phyloP scores from a whole-genome alignment of 441 rosid species.

The Capsella rubella region DNA sequence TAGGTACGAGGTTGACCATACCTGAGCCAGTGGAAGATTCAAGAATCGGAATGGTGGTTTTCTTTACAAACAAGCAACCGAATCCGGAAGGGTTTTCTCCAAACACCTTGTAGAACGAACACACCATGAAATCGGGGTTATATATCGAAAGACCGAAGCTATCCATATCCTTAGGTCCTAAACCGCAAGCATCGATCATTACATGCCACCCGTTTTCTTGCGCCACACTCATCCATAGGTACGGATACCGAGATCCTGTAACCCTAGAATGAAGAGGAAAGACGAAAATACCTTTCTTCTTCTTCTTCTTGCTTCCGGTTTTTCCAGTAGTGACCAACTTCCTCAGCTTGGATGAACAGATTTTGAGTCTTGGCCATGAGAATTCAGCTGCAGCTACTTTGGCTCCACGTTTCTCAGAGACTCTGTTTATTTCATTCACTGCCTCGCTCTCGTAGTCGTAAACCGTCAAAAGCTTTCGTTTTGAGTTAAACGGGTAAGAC shows the following conservation, averaged over 20 bases:
- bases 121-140: slow-evolving; percentile 84
- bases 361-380: slow-evolving; percentile 86
- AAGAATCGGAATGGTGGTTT: slow-evolving; percentile 62
- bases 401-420: slow-evolving; percentile 81
- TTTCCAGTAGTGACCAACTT: slow-evolving; percentile 62
- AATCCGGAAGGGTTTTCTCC: slow-evolving; percentile 95
- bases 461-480: slow-evolving; percentile 70
- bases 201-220: slow-evolving; percentile 94
- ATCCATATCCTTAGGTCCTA: slow-evolving; percentile 95
- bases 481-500: slow-evolving; percentile 78
- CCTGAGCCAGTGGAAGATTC: slow-evolving; percentile 65
- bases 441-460: slow-evolving; percentile 94
- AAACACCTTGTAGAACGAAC: slow-evolving; percentile 88
- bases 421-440: slow-evolving; percentile 63
- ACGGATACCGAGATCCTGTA: slow-evolving; percentile 87
- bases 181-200: slow-evolving; percentile 85
- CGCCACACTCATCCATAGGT: slow-evolving; percentile 85
- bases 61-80: slow-evolving; percentile 91
- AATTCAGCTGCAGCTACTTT: slow-evolving; percentile 77
- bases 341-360: slow-evolving; percentile 67
- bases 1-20: slow-evolving; percentile 72
- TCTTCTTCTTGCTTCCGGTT: slow-evolving; percentile 56
- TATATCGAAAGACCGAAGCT: slow-evolving; percentile 83
- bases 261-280: slow-evolving; percentile 90
- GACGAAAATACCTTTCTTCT: slow-evolving; percentile 80